Base-by-base conservation (phyloP, 148 eudicot genomes). In the Rheum nobile region DNA sequence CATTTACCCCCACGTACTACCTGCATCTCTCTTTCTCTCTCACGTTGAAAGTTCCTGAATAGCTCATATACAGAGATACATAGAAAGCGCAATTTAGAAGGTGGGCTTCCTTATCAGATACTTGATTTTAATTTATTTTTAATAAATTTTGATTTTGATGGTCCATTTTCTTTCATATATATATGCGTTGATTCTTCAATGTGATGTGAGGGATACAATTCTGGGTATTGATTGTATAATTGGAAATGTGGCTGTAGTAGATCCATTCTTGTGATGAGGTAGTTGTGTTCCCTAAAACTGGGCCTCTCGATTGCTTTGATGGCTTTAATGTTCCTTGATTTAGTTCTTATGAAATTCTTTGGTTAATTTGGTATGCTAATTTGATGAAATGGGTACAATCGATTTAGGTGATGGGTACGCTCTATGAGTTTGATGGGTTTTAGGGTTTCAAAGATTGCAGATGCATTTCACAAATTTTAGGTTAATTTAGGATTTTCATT, bases 1-100 rank as follows among this genome's bases (percentile, higher is more conserved):
- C 21, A 50, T 50, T 50, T 50, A 50, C 24, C 55, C 63, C 63
- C 63, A 54, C 63, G 63, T 54, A 54, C 63, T 54, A 54, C 63
- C 63, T 54, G 28, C 61, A 7, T 54, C 28, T 54, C 63, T 54
- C 63, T 24, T 31, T 52, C 63, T 54, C 21, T 21, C 63, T 22
- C 22, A 31, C 63, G 63, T 54, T 54, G 63, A 54, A 54, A 54
- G 0, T 54, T 54, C 63, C 63, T 24, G 13, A 54, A 8, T 22
- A 54, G 3, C 63, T 54, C 31, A 54, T 54, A 8, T 54, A 3
- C n/a, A 16, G 29, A 5, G 59, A 52, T n/a, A 52, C 21, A 52
- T 6, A 21, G 10, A 8, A 54, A 8, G 10, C 29, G 28, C 63
- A 54, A 54, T 54, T 17, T 10, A 54, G 12, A 7, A 54, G 63